Base-by-base conservation (phyloP, 352 stramenopile genomes). In the Phytophthora podocarpi region DNA sequence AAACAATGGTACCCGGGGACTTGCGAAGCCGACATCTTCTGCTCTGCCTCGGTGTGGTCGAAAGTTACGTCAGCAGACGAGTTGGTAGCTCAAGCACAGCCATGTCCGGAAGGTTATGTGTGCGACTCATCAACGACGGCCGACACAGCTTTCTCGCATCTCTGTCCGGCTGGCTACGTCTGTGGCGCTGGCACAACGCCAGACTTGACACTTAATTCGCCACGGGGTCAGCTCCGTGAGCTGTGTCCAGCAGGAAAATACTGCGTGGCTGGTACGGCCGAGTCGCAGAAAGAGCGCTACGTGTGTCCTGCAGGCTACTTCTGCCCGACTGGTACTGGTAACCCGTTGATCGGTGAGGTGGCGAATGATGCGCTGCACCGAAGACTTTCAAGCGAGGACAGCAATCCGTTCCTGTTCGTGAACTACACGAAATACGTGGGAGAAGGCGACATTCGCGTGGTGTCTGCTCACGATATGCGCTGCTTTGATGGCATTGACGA, bases 1-100 rank as follows among this genome's bases (percentile, higher is more conserved):
- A 89, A 93, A 21, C 79, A 96, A 64, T 98, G 95, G 86, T 98
- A 98, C 57, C 89, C 89, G 12, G 97, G 97, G 2, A 98, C 95
- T 13, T 99, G 97, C 57, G 97, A 99, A 67, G 96, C 93, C 9
- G 97, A 99, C 70, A 67, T 97, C 3, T 98, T 99, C 31, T 99
- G 97, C 65, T 78, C 90, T 37, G 28, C 53, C 12, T 63, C 66
- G 9, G 20, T 67, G 1, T 74, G 60, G 66, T 70, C 66, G 3
- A 70, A 70, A 35, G 48, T 62, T 15, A 42, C 49, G 1, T 64
- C 63, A 8, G 50, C 57, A 3, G 55, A 59, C 13, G 57, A 64
- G 15, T 31, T 74, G 2, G 78, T 92, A 12, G 53, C 90, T 0
- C 84, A 98, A 67, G 90, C 92, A 10, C 90, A 97, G 49, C 75